Evolutionary conservation across 257 asterid genomes (phyloP), one percentile per base, ranked within the genome.

Genomic region (Striga asiatica): DNA sequence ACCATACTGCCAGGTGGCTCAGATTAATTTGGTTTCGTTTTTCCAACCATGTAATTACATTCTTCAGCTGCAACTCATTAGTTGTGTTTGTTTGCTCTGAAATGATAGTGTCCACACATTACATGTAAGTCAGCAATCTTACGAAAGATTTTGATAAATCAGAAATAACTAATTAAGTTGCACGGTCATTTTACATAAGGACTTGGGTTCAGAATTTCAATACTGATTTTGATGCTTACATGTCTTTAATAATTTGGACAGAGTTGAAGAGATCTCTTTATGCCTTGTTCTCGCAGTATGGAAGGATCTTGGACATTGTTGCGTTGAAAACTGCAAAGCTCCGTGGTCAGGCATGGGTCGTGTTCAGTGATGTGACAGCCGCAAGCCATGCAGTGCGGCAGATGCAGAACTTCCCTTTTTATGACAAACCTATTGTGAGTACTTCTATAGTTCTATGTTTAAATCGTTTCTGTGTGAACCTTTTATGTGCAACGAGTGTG

Each of bases 241-340:
- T 72, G 58, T 69, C 62, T 74, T 64, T 54, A 54, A 68, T 61
- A 57, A 35, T 27, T 71, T 74, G 81, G 62, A 62, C 94, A 92
- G 97, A 92, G 93, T 75, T 92, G 89, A 92, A 92, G 97, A 92
- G 94, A 77, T 92, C 97, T 57, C 94, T 92, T 58, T 92, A 92
- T 67, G 89, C 93, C 65, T 77, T 88, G 81, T 92, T 92, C 80
- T 88, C 97, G 24, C 99, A 88, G 77, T 92, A 88, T 71, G 99
- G 99, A 72, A 88, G 94, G 73, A 83, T 92, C 65, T 50, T 85
- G 78, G 99, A 92, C 66, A 74, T 92, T 48, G 97, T 92, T 66
- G 93, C 99, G 5, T 58, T 88, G 59, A 92, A 92, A 71, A 88
- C 97, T 19, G 62, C 85, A 48, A 92, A 88, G 82, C 99, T 92